phyloP scores from a whole-genome alignment of 164 flowering plant genomes.

The Kalanchoe fedtschenkoi region DNA sequence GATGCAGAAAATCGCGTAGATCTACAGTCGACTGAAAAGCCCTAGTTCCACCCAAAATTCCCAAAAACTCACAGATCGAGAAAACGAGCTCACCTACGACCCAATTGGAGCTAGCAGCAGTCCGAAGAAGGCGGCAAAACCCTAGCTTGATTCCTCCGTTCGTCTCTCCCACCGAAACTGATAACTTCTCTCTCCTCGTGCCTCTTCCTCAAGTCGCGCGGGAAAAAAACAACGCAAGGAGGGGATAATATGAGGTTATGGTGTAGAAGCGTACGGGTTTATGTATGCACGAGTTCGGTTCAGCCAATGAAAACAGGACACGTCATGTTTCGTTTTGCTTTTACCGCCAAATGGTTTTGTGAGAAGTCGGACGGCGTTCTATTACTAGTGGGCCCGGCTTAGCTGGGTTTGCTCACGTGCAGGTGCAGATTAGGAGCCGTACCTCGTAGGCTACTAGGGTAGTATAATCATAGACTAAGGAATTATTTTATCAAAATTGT shows the following conservation, averaged over 20 bases:
- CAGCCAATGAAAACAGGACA: neutral
- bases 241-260: neutral
- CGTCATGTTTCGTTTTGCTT: neutral
- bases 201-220: constrained; percentile 3
- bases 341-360: neutral
- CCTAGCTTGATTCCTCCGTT: neutral
- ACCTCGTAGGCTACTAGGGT: neutral
- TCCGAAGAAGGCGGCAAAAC: neutral
- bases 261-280: neutral
- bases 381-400: neutral
- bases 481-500: no score
- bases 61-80: neutral
- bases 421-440: constrained; percentile 3
- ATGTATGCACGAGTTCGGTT: neutral
- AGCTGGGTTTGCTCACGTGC: neutral
- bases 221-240: neutral
- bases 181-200: neutral
- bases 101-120: neutral
- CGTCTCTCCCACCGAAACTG: neutral
- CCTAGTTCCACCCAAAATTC: neutral
- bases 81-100: neutral
- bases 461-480: no score
- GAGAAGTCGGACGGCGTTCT: neutral
- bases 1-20: neutral
- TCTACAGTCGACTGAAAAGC: constrained; percentile 4